Evolutionary conservation across 495 filamentous ascomycete species (phyloP), one percentile per base, ranked within the genome.

Genomic region (Podospora appendiculata): DNA sequence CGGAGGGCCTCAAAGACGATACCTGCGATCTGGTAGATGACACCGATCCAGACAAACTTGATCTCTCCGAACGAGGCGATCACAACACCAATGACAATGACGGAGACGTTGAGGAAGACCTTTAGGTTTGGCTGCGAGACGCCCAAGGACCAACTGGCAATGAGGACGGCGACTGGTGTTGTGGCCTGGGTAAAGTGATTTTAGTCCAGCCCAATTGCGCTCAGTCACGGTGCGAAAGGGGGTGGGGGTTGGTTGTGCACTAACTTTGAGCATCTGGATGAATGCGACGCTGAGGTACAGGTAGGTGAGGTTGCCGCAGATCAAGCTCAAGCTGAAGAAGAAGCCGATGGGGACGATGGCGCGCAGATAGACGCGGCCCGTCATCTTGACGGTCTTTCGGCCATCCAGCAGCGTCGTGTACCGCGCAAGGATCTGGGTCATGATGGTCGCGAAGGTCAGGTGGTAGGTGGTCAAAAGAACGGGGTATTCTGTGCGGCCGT

Each of bases 261-360:
- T 48, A 52, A 86, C 85, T 88, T 96, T 96, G 61, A 96, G 80
- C 90, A 96, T 96, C 76, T 96, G 90, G 67, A 96, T 96, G 70
- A 96, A 96, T 42, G 90, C 82, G 55, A 95, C 90, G 62, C 85
- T 88, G 55, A 96, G 81, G 71, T 93, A 94, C 47, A 96, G 75
- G 65, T 95, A 96, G 51, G 91, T 88, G 65, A 91, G 77, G 72
- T 96, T 95, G 53, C 90, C 87, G 72, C 88, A 95, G 62, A 96
- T 95, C 80, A 96, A 79, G 69, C 86, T 90, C 74, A 95, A 74
- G 71, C 85, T 89, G 79, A 95, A 96, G 77, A 92, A 91, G 52
- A 94, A 65, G 55, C 90, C 90, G 64, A 96, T 95, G 25, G 90
- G 90, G 34, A 95, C 85, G 61, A 96, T 95, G 25, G 89, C 89